Conservation (phyloP, 2,329 filamentous ascomycete genomes). For the Calonectria henricotiae region DNA sequence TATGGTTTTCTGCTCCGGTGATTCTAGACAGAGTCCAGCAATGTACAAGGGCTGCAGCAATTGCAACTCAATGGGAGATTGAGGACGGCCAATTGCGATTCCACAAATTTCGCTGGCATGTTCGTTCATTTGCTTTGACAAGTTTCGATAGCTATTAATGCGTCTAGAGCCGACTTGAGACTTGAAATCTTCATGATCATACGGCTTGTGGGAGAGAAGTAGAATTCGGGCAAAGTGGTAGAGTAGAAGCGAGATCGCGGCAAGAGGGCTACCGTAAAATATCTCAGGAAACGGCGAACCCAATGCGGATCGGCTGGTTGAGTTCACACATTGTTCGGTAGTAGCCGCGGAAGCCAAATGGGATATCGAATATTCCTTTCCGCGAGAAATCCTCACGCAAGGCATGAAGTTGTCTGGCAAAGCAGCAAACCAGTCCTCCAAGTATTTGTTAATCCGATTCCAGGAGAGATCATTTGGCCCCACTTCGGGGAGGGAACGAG, state of each 20-base stretch:
- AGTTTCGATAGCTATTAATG: background rate
- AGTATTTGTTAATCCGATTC: background rate
- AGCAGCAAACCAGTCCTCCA: background rate
- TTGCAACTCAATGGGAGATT: background rate
- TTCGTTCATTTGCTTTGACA: slow-evolving; percentile 3
- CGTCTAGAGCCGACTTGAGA: background rate
- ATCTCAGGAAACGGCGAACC: slow-evolving; percentile 3
- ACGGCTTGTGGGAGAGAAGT: background rate
- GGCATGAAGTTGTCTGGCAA: background rate
- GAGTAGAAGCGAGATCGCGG: background rate
- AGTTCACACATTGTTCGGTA: background rate
- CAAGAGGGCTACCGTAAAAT: slow-evolving; percentile 11
- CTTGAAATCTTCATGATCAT: background rate
- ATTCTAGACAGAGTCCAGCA: slow-evolving; percentile 12
- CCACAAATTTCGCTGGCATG: slow-evolving; percentile 14
- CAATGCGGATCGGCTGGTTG: background rate
- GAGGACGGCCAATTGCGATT: background rate
- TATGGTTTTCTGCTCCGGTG: background rate
- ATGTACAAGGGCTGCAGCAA: slow-evolving; percentile 11
- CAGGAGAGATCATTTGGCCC: background rate
- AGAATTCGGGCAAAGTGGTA: slow-evolving; percentile 14
- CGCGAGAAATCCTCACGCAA: background rate
- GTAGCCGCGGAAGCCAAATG: background rate
- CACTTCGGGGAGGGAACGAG: background rate
- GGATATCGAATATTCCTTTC: background rate